These are phyloP conservation scores for Pyrenochaeta sp. DNA, from an alignment of 2,329 filamentous ascomycete genomes.

Conservation along the genomic window DNA sequence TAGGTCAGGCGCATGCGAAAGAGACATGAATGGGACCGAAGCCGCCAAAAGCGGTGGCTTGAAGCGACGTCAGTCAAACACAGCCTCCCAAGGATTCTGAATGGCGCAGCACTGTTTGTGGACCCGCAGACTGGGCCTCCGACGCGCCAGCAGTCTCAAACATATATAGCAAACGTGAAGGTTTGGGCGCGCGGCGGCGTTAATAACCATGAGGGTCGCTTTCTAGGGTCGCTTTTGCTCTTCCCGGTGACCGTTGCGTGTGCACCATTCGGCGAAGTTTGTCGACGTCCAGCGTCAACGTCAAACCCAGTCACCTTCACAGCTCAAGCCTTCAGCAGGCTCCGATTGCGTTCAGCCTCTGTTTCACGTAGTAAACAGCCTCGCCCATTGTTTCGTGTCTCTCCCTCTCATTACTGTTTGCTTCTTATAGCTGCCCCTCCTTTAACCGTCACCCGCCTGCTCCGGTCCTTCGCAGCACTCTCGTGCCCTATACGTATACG, in stretches of 20 bases:
- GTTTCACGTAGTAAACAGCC: slow-evolving; percentile 34
- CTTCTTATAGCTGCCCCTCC: slow-evolving; percentile 17
- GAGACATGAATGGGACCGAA: slow-evolving; percentile 9
- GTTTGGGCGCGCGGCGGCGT: slow-evolving; percentile 20
- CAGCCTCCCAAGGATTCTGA: slow-evolving; percentile 25
- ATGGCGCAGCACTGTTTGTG: slow-evolving; percentile 29
- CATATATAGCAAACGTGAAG: slow-evolving; percentile 33
- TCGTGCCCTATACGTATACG: slow-evolving; percentile 10
- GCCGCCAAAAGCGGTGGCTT: slow-evolving; percentile 24
- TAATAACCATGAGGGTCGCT: slow-evolving; percentile 13
- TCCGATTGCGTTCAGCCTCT: slow-evolving; percentile 21
- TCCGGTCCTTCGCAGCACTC: slow-evolving; percentile 7
- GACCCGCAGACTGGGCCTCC: slow-evolving; percentile 7
- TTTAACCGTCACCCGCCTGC: slow-evolving; percentile 12
- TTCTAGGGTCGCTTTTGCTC: slow-evolving; percentile 11
- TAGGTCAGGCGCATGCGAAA: slow-evolving; percentile 19
- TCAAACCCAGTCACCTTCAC: slow-evolving; percentile 21
- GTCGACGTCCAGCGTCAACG: slow-evolving; percentile 19
- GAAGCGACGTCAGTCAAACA: slow-evolving; percentile 24
- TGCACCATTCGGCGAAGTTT: slow-evolving; percentile 17
- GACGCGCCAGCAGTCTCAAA: slow-evolving; percentile 19
- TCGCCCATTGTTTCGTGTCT: slow-evolving; percentile 21
- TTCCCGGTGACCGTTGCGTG: slow-evolving; percentile 25
- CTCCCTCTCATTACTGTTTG: slow-evolving; percentile 13
- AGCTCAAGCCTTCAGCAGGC: slow-evolving; percentile 14